Evolutionary conservation across 2,329 filamentous ascomycete genomes (phyloP).

Genomic region (Fusarium heterosporum): DNA sequence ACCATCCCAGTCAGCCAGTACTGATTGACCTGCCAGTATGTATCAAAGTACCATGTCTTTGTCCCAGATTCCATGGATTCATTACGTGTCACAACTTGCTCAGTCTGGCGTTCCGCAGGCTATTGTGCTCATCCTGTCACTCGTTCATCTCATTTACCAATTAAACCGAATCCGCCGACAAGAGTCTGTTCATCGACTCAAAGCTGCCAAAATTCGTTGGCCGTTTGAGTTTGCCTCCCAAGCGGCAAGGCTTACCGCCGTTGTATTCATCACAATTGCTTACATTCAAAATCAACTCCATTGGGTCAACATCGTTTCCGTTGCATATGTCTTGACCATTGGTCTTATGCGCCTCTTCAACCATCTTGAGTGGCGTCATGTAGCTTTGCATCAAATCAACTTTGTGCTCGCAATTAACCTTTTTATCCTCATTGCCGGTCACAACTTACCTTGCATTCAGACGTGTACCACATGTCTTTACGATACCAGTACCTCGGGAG

Average conservation of each 20-base stretch:
- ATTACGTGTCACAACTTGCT: constrained; percentile 53
- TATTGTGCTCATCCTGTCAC: constrained; percentile 53
- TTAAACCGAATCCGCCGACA: constrained; percentile 50
- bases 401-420: constrained; percentile 55
- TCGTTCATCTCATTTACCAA: constrained; percentile 51
- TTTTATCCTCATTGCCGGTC: constrained; percentile 52
- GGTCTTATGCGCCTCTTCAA: constrained; percentile 58
- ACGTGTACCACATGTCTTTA: constrained; percentile 48
- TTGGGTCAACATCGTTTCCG: constrained; percentile 52
- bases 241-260: constrained; percentile 52
- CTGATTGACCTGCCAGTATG: constrained; percentile 26
- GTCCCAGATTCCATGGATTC: constrained; percentile 54
- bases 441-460: constrained; percentile 60
- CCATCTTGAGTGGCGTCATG: constrained; percentile 59
- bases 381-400: constrained; percentile 63
- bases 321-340: constrained; percentile 58
- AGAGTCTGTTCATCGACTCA: constrained; percentile 44
- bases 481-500: constrained; percentile 50
- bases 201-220: constrained; percentile 56
- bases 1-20: not conserved
- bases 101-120: constrained; percentile 57
- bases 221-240: constrained; percentile 59
- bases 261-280: constrained; percentile 56
- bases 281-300: constrained; percentile 51
- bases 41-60: constrained; percentile 30